phyloP scores from a whole-genome alignment of 2,329 filamentous ascomycete genomes.

The Pseudogymnoascus verrucosus region DNA sequence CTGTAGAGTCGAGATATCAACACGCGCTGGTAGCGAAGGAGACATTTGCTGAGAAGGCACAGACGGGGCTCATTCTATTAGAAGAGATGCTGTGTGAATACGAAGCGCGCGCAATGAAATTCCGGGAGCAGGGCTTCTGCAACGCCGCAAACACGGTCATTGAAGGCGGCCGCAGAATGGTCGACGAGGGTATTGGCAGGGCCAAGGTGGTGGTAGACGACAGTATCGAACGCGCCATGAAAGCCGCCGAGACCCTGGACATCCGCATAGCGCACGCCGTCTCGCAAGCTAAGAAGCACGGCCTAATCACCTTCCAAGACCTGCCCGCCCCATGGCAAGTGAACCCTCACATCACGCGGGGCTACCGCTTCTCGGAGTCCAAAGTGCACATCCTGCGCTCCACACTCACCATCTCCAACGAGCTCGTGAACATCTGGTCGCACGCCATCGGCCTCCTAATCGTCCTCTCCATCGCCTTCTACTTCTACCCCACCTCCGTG shows the following conservation, averaged over 20 bases:
- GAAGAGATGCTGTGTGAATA: slow-evolving; percentile 81
- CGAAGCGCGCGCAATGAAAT: slow-evolving; percentile 70
- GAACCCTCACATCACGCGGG: slow-evolving; percentile 85
- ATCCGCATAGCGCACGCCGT: slow-evolving; percentile 79
- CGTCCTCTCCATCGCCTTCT: slow-evolving; percentile 82
- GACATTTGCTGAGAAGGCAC: slow-evolving; percentile 84
- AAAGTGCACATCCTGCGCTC: slow-evolving; percentile 84
- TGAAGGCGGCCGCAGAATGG: slow-evolving; percentile 68
- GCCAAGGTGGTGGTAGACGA: slow-evolving; percentile 73
- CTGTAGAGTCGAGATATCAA: slow-evolving; percentile 78
- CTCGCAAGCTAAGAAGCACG: slow-evolving; percentile 64
- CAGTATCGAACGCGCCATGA: slow-evolving; percentile 71
- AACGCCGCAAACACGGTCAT: slow-evolving; percentile 65
- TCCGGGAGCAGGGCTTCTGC: slow-evolving; percentile 69
- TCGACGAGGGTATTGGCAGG: slow-evolving; percentile 69
- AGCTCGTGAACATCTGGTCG: slow-evolving; percentile 96
- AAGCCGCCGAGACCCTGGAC: slow-evolving; percentile 73
- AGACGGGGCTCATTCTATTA: slow-evolving; percentile 77
- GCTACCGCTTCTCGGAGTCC: slow-evolving; percentile 89
- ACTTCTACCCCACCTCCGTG: slow-evolving; percentile 83
- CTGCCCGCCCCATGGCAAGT: slow-evolving; percentile 87
- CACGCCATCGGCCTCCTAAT: slow-evolving; percentile 84
- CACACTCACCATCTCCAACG: slow-evolving; percentile 79
- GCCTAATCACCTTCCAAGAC: slow-evolving; percentile 82
- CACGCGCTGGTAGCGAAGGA: slow-evolving; percentile 77